Conservation (phyloP, 2,329 filamentous ascomycete genomes). For the Fusarium humuli region DNA sequence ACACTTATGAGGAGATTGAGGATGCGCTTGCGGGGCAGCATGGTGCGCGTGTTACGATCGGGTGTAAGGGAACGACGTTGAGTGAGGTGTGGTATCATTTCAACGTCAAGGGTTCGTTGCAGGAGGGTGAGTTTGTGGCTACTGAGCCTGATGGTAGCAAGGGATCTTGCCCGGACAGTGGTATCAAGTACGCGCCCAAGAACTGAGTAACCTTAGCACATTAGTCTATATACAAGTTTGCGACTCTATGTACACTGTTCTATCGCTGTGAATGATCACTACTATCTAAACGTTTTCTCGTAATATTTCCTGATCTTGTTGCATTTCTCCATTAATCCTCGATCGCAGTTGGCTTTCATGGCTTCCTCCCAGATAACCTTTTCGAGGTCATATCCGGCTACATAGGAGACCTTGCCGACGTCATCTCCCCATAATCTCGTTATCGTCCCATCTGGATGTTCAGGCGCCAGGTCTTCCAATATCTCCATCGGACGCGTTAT, state of each 20-base stretch:
- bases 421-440: conserved; percentile 39
- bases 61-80: conserved; percentile 62
- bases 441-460: conserved; percentile 14
- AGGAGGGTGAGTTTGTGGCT: conserved; percentile 70
- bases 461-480: conserved; percentile 15
- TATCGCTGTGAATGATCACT: not conserved
- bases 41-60: conserved; percentile 67
- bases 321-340: conserved; percentile 36
- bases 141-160: conserved; percentile 66
- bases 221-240: not conserved
- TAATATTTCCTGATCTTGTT: conserved; percentile 42
- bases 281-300: conserved; percentile 31
- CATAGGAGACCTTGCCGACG: conserved; percentile 14
- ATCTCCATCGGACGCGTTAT: conserved; percentile 21
- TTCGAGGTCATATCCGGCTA: conserved; percentile 42
- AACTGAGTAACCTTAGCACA: not conserved
- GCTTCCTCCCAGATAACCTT: conserved; percentile 43
- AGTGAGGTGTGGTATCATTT: conserved; percentile 73
- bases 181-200: conserved; percentile 49
- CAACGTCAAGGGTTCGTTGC: conserved; percentile 68
- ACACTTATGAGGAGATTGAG: conserved; percentile 69
- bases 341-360: conserved; percentile 37
- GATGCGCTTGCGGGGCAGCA: conserved; percentile 65
- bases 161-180: conserved; percentile 64
- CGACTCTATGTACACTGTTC: not conserved